Evolutionary conservation across 2,329 filamentous ascomycete genomes (phyloP).

Genomic region (Zymoseptoria pseudotritici): DNA sequence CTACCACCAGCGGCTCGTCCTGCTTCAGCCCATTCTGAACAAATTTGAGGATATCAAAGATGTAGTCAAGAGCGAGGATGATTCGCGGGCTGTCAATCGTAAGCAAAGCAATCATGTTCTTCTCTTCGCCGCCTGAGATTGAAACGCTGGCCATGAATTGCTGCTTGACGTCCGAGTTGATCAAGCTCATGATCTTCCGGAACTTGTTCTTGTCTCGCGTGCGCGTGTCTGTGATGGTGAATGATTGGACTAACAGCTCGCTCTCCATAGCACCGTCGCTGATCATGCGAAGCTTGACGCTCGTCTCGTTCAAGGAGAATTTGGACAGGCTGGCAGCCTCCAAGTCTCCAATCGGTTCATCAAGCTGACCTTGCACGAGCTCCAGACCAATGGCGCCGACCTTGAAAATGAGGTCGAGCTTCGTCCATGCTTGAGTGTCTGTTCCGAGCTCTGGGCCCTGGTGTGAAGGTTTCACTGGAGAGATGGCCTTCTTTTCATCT

Average conservation of each 20-base stretch:
- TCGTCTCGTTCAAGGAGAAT: slow-evolving; percentile 90
- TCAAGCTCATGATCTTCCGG: slow-evolving; percentile 94
- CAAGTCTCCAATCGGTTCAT: slow-evolving; percentile 69
- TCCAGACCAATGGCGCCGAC: slow-evolving; percentile 84
- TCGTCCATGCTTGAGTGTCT: slow-evolving; percentile 72
- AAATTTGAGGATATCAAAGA: slow-evolving; percentile 83
- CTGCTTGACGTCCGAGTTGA: slow-evolving; percentile 83
- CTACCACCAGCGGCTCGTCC: slow-evolving; percentile 50
- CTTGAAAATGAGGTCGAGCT: slow-evolving; percentile 85
- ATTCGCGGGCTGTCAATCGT: slow-evolving; percentile 91
- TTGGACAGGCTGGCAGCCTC: slow-evolving; percentile 78
- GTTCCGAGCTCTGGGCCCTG: slow-evolving; percentile 60
- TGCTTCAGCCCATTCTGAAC: slow-evolving; percentile 59
- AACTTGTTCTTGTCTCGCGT: slow-evolving; percentile 73
- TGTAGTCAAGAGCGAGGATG: slow-evolving; percentile 91
- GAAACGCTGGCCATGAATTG: slow-evolving; percentile 98
- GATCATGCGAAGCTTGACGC: slow-evolving; percentile 84
- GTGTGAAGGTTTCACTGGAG: slow-evolving; percentile 24
- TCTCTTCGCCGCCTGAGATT: slow-evolving; percentile 76
- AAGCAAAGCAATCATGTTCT: slow-evolving; percentile 79
- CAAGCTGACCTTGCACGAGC: slow-evolving; percentile 67
- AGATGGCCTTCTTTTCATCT: slow-evolving; percentile 21
- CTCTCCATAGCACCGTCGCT: slow-evolving; percentile 87
- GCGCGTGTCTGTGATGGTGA: slow-evolving; percentile 91
- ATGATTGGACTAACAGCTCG: slow-evolving; percentile 86